Base-by-base conservation (phyloP, 2,329 filamentous ascomycete species). In the Venturia oleaginea region DNA sequence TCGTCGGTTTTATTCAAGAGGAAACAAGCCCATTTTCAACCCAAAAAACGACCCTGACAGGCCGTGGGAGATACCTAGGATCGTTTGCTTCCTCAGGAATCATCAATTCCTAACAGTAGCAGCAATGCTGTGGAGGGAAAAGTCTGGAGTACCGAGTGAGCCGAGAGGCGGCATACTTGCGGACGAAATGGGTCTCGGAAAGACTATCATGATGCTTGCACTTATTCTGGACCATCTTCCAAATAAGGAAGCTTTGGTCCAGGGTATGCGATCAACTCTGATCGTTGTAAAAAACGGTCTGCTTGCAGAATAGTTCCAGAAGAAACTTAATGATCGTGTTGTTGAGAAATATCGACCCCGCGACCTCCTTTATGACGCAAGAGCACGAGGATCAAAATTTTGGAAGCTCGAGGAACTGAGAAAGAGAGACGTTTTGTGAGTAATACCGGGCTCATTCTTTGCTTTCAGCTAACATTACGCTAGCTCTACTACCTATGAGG, bases 101-200 rank as follows among this genome's bases (percentile, higher is more conserved):
- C n/a, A n/a, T n/a, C n/a, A n/a, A n/a, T n/a, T n/a, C n/a, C n/a
- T n/a, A n/a, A n/a, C n/a, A n/a, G n/a, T n/a, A n/a, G n/a, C n/a
- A n/a, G n/a, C n/a, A n/a, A n/a, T n/a, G n/a, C n/a, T n/a, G n/a
- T n/a, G n/a, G n/a, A n/a, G n/a, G n/a, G n/a, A n/a, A n/a, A n/a
- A n/a, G n/a, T n/a, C n/a, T 37, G 43, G 24, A 13, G 42, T 32
- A 2, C n/a, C 27, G 8, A 62, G 15, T 6, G 62, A 63, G 30
- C 46, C 37, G 19, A 46, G 15, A 46, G 62, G 62, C 5, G 94
- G 94, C 83, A 97, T 99, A 69, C 81, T 99, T 71, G 94, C 94
- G 65, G 94, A 99, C 72, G 94, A 99, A 78, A 99, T 99, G 94
- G 94, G 94, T 87, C 90, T 99, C 68, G 94, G 94, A 76, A 99